Evolutionary conservation across 495 filamentous ascomycete species (phyloP).

Genomic region (Neurospora sp.): DNA sequence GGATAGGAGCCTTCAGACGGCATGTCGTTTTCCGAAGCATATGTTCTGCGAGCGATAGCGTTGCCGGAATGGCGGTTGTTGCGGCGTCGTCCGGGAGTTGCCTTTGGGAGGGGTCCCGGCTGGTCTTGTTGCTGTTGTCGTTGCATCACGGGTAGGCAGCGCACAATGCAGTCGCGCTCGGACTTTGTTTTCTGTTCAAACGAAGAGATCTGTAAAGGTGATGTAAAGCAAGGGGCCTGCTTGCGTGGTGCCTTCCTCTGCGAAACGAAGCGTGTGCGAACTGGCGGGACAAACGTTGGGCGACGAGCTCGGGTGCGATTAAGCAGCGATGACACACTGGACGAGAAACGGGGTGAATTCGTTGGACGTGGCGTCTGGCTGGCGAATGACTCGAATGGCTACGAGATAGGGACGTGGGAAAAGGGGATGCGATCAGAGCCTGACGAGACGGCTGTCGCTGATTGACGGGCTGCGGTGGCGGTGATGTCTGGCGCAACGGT

Average conservation of each 20-base stretch:
- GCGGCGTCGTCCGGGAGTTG: slow-evolving; percentile 32
- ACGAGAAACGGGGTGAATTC: neutral
- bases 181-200: neutral
- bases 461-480: neutral
- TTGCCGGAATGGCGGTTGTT: slow-evolving; percentile 23
- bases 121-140: slow-evolving; percentile 10
- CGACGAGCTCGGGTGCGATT: neutral
- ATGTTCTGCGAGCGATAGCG: slow-evolving; percentile 28
- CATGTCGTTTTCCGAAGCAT: slow-evolving; percentile 41
- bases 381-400: slow-evolving; percentile 1
- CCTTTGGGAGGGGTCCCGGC: slow-evolving; percentile 12
- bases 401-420: slow-evolving; percentile 9
- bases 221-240: neutral
- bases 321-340: neutral
- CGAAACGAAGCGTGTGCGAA: neutral
- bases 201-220: slow-evolving; percentile 7
- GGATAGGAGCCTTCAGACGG: slow-evolving; percentile 12
- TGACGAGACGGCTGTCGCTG: slow-evolving; percentile 7
- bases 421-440: slow-evolving; percentile 3
- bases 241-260: neutral
- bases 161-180: neutral
- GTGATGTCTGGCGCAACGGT: slow-evolving; percentile 1
- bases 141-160: slow-evolving; percentile 13
- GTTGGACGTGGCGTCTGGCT: neutral
- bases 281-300: neutral